phyloP scores from a whole-genome alignment of 345 rosid genomes.

The Aurinia saxatilis region DNA sequence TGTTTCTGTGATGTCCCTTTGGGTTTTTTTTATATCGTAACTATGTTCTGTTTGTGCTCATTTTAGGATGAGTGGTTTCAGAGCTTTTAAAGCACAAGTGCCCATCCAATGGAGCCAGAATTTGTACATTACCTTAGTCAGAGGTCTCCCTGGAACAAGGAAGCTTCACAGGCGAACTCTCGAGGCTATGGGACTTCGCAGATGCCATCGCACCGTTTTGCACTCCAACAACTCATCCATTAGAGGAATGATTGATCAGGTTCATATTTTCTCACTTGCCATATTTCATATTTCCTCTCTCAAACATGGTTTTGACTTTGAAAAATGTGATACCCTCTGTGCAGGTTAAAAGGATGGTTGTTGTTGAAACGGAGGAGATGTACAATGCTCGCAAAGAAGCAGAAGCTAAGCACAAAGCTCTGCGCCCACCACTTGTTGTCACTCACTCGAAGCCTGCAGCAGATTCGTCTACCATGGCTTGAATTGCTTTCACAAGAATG shows the following conservation, averaged over 20 bases:
- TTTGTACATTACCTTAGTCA: constrained; percentile 63
- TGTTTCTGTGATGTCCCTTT: background rate
- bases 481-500: constrained; percentile 4
- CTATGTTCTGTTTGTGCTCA: background rate
- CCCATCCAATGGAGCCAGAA: constrained; percentile 62
- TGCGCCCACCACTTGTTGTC: constrained; percentile 52
- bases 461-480: constrained; percentile 32
- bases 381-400: constrained; percentile 64
- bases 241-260: constrained; percentile 80
- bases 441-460: constrained; percentile 40
- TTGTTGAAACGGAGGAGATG: constrained; percentile 78
- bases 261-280: background rate
- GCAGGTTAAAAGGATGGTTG: constrained; percentile 73
- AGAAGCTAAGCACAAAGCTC: constrained; percentile 43
- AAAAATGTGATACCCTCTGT: background rate
- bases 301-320: background rate
- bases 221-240: constrained; percentile 57
- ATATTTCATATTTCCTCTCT: background rate
- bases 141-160: constrained; percentile 83
- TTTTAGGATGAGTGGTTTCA: constrained; percentile 58
- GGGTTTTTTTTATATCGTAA: background rate
- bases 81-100: constrained; percentile 62
- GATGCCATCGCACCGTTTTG: constrained; percentile 68
- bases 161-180: constrained; percentile 74
- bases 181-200: constrained; percentile 62